A percentile compares a stretch with the other conserved stretches of the same genome.
Conservation (phyloP, 441 rosid genomes). For the Euphorbia celastroides region DNA sequence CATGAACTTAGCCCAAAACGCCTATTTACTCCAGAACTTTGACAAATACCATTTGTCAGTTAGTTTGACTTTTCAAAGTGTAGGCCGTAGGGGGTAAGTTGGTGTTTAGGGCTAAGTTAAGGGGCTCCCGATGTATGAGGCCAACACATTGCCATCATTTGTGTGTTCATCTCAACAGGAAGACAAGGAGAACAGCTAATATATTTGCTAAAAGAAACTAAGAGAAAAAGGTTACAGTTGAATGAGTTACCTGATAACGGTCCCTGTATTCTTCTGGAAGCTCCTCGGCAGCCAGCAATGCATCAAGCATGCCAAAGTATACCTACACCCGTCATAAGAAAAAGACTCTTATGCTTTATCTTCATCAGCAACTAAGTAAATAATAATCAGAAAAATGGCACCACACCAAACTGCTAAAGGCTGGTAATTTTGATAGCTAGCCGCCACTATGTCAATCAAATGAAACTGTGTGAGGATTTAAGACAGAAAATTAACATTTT, state of each 20-base stretch:
- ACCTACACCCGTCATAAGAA: constrained; percentile 34
- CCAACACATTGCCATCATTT: neutral
- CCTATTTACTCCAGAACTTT: no score
- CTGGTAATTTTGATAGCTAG: neutral
- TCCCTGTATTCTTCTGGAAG: constrained; percentile 71
- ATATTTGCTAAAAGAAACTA: neutral
- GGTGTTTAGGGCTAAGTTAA: no score
- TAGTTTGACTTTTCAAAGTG: no score
- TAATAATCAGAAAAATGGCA: neutral
- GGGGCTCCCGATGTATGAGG: no score
- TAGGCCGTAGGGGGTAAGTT: no score
- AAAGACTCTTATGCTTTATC: neutral
- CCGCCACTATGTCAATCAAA: no score
- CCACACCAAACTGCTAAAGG: neutral
- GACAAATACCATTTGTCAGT: no score
- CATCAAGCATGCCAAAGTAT: constrained; percentile 82
- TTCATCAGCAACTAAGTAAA: neutral
- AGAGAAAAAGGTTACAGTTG: neutral
- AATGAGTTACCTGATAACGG: constrained; percentile 62
- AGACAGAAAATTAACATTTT: neutral
- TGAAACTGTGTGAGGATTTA: neutral
- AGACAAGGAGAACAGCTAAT: neutral
- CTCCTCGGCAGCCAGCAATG: constrained; percentile 60
- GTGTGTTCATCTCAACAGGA: neutral
- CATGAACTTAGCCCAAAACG: no score